Base-by-base conservation (phyloP, 2,329 filamentous ascomycete species). In the Didymella lethalis region DNA sequence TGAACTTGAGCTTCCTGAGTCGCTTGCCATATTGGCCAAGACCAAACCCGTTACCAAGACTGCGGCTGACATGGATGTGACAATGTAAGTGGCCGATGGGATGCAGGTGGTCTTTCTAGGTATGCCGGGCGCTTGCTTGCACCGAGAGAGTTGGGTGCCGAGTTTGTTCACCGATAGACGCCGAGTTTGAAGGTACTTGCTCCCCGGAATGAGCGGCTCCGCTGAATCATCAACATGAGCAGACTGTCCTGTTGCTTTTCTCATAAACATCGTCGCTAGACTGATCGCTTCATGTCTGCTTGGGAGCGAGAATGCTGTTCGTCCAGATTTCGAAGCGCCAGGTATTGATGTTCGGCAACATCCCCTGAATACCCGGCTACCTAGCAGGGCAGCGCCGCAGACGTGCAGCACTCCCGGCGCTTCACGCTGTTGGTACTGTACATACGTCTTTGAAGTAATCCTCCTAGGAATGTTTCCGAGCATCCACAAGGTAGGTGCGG, bases 21-120 rank as follows among this genome's bases (percentile, higher is more conserved):
- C 25, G 41, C 28, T 50, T 59, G 50, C 50, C 20, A 54, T 59
- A 47, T 47, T 54, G 51, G 50, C 50, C 50, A 54, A 54, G 50
- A 49, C 16, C 40, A 43, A 54, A 54, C 47, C 40, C 45, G 41
- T 43, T 26, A 47, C 7, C 5, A 49, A 16, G 25, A 50, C 50
- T 32, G 28, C 50, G 51, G 46, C 41, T 10, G 45, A 38, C 46
- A 59, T 32, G 50, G 50, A 11, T 54, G 25, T 16, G 20, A 28
- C 28, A 16, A 16, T 7, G 10, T 51, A 28, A 41, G 38, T 54
- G 31, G 50, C 32, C 10, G 32, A 36, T 26, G 10, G 18, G 11
- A 36, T n/a, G 50, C 34, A 41, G 12, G 46, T 28, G 50, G 46
- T 36, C 18, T 18, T 10, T 28, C 20, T 25, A 7, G 45, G 32